These are phyloP conservation scores for Colletotrichum noveboracense DNA, from an alignment of 2,329 filamentous ascomycete genomes.

Conservation along the genomic window DNA sequence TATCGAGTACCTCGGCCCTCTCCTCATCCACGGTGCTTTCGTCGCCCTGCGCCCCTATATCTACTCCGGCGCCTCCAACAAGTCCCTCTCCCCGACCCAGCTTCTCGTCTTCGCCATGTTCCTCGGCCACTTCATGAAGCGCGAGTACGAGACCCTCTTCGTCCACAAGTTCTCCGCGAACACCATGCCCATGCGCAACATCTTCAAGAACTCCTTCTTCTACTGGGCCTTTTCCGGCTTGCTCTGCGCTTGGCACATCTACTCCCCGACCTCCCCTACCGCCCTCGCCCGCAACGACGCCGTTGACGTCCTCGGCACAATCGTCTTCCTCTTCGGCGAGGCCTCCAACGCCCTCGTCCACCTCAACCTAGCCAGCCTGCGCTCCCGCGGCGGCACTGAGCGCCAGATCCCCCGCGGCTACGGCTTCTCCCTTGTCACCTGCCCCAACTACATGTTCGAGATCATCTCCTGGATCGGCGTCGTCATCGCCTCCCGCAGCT, in stretches of 20 bases:
- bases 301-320: conserved; percentile 71
- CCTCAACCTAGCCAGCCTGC: conserved; percentile 76
- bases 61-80: conserved; percentile 45
- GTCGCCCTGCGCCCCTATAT: conserved; percentile 74
- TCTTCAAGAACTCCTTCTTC: conserved; percentile 93
- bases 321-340: conserved; percentile 79
- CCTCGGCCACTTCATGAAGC: conserved; percentile 87
- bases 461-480: conserved; percentile 85
- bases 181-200: conserved; percentile 90
- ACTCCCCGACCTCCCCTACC: conserved; percentile 75
- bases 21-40: conserved; percentile 82
- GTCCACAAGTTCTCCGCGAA: conserved; percentile 93
- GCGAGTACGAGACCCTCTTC: conserved; percentile 92
- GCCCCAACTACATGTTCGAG: conserved; percentile 98
- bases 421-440: conserved; percentile 87
- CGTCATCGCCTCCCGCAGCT: conserved; percentile 79
- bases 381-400: conserved; percentile 80
- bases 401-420: conserved; percentile 87
- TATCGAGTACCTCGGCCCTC: conserved; percentile 91
- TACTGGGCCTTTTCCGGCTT: conserved; percentile 90
- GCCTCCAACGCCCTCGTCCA: conserved; percentile 82
- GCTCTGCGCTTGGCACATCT: conserved; percentile 84
- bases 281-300: conserved; percentile 52
- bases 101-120: conserved; percentile 77
- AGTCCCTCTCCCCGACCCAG: conserved; percentile 70